These are phyloP conservation scores for Guadua angustifolia DNA, from an alignment of 176 grass and related monocot genomes.

Conservation along the genomic window DNA sequence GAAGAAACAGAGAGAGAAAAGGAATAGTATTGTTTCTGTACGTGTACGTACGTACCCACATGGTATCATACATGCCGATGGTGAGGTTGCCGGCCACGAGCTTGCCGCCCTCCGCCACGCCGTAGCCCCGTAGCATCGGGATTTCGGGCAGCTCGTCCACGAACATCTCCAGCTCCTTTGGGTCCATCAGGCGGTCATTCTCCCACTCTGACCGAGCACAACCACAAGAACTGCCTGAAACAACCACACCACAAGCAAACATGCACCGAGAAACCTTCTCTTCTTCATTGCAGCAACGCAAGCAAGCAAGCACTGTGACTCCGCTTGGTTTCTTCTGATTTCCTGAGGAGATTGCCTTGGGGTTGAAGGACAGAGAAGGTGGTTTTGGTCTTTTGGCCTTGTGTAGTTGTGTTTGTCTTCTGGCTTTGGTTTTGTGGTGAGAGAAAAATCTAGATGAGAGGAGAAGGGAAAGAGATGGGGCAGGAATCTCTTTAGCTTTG, in stretches of 20 bases:
- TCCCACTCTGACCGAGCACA: conserved; percentile 26
- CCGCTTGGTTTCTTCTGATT: conserved; percentile 11
- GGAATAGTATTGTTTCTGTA: not conserved
- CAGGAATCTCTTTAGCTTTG: conserved; percentile 24
- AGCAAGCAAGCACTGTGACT: not conserved
- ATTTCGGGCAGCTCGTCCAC: conserved; percentile 88
- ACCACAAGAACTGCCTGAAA: not conserved
- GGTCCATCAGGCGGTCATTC: conserved; percentile 34
- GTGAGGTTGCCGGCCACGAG: conserved; percentile 77
- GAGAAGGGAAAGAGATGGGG: not conserved
- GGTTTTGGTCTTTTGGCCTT: not conserved
- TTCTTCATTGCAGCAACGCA: conserved; percentile 45
- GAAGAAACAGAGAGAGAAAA: not conserved
- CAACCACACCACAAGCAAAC: conserved; percentile 30
- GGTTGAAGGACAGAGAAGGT: not conserved
- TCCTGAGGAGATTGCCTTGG: not conserved
- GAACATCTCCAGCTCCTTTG: conserved; percentile 74
- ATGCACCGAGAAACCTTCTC: conserved; percentile 24
- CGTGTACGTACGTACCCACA: conserved; percentile 60
- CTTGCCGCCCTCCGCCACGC: conserved; percentile 28
- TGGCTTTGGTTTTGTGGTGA: conserved; percentile 2
- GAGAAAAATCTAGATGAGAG: conserved; percentile 9
- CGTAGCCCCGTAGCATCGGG: conserved; percentile 68
- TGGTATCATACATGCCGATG: conserved; percentile 92
- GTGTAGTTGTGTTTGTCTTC: conserved; percentile 23